Evolutionary conservation across 108 stramenopile species (phyloP), one percentile per base, ranked within the genome.

Genomic region (Nitzschia putrida): DNA sequence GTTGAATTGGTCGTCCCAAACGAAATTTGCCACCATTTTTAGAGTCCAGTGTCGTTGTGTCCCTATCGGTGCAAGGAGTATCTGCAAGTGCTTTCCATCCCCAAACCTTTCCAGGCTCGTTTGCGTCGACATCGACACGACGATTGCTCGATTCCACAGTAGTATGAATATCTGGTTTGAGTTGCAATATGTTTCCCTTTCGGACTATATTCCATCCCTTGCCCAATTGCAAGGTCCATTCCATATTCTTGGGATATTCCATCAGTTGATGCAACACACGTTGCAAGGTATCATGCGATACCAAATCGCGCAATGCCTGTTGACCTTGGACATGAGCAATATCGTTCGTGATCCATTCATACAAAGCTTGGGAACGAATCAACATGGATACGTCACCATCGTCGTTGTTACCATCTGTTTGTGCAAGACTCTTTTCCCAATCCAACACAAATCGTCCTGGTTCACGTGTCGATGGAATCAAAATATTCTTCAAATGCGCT

Each of bases 161-260:
- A 4, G 29, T 34, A 3, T 34, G 1, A 3, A 1, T 4, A 34
- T 34, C 29, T 4, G 4, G 29, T 34, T 34, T 34, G 3, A 90
- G 23, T 5, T 40, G 37, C 40, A 94, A 60, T 11, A 75, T 53
- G 26, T 67, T 58, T 5, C 93, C 93, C 40, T 83, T 73, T 40
- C 93, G 77, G 20, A 54, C 42, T 20, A 92, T 18, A 50, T 53
- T 72, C 82, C 84, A 92, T 21, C 65, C 67, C 42, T 65, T 63
- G 0, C 90, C 89, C 45, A 94, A 53, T 64, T 87, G 79, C 44
- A 94, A 23, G 5, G 42, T 83, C 93, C 93, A 94, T 68, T 84
- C 64, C 38, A 55, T 49, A 39, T 64, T 63, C 21, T 80, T 53
- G n/a, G 89, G 83, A 76, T 87, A 66, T 0, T 64, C 50, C 21